Evolutionary conservation across 2,329 filamentous ascomycete genomes (phyloP), one percentile per base, ranked within the genome.

Genomic region (Fusarium sacchari): DNA sequence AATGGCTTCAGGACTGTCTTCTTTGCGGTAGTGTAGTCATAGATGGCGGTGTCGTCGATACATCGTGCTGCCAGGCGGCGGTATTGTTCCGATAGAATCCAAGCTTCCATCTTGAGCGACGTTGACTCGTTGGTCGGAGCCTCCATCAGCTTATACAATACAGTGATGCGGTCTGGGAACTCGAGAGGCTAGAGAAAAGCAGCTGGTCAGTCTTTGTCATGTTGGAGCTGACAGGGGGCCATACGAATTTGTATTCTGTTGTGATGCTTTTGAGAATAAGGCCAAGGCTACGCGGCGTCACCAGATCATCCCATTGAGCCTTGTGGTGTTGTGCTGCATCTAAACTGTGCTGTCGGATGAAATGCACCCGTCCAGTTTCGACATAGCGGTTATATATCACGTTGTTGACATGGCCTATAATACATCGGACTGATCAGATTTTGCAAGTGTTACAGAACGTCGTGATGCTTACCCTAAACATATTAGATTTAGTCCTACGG

Each of bases 361-460:
- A 74, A 7, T 67, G 60, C 1, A 72, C 72, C 4, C 72, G 30
- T 0, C 60, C 68, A 2, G 72, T 74, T 37, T 74, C 72, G 24
- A 72, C 60, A 26, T 74, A 74, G 24, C 57, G 52, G 52, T 74
- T 74, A n/a, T 74, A 74, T 49, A 69, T 74, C 3, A 74, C 57
- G 10, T 74, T 74, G 13, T 74, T 74, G 3, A 74, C 64, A 12
- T 74, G 72, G 12, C 68, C 68, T 74, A 4, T 28, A 1, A 9
- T 17, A 15, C 20, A 28, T 74, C 7, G 74, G 63, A 50, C 0
- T 13, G 13, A 24, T 62, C 3, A 72, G 63, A 24, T 2, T 15
- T 5, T 5, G 0, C 1, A 13, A 15, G 4, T 2, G 3, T 4
- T 3, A 11, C 1, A 5, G 0, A 7, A 1, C 5, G 2, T 2